Percentiles rank a stretch among this genome's conserved stretches.
phyloP scores from a whole-genome alignment of 2,329 filamentous ascomycete species.

The Trichoderma breve region DNA sequence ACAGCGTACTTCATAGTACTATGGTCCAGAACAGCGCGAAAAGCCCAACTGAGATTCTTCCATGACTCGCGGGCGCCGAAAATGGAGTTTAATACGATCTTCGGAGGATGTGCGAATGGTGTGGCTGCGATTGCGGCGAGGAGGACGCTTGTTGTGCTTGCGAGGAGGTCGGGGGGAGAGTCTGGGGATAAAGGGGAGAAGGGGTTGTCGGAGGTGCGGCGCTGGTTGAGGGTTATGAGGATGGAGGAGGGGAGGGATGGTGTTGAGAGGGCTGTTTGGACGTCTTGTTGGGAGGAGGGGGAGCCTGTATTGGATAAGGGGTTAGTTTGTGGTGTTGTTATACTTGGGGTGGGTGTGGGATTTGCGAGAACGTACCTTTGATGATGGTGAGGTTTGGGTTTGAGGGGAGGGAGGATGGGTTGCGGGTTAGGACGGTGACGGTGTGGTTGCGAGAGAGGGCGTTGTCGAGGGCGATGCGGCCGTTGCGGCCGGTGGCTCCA shows the following conservation, averaged over 20 bases:
- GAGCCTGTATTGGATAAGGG: slow-evolving; percentile 30
- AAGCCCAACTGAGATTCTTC: slow-evolving; percentile 38
- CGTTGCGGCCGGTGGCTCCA: slow-evolving; percentile 48
- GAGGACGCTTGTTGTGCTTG: slow-evolving; percentile 40
- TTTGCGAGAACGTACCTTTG: too few species aligned
- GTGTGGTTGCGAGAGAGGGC: slow-evolving; percentile 41
- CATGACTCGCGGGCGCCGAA: slow-evolving; percentile 49
- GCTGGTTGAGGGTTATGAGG: slow-evolving; percentile 49
- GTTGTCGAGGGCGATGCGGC: slow-evolving; percentile 41
- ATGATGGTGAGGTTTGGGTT: slow-evolving; percentile 38
- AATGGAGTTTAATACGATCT: slow-evolving; percentile 50
- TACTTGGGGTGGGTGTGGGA: too few species aligned
- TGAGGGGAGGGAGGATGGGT: slow-evolving; percentile 32
- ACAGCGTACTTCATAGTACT: slow-evolving; percentile 45
- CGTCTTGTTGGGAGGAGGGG: slow-evolving; percentile 36
- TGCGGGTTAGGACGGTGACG: slow-evolving; percentile 47
- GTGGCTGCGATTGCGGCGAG: slow-evolving; percentile 38
- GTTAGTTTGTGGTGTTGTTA: too few species aligned
- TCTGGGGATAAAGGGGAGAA: slow-evolving; percentile 42
- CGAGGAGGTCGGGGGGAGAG: slow-evolving; percentile 46
- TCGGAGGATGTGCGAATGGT: slow-evolving; percentile 28
- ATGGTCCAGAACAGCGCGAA: slow-evolving; percentile 45
- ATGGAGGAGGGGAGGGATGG: slow-evolving; percentile 36
- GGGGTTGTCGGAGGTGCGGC: slow-evolving; percentile 45
- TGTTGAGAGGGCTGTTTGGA: slow-evolving; percentile 36